phyloP scores from a whole-genome alignment of 2,329 filamentous ascomycete species.

The Curvularia lunata region DNA sequence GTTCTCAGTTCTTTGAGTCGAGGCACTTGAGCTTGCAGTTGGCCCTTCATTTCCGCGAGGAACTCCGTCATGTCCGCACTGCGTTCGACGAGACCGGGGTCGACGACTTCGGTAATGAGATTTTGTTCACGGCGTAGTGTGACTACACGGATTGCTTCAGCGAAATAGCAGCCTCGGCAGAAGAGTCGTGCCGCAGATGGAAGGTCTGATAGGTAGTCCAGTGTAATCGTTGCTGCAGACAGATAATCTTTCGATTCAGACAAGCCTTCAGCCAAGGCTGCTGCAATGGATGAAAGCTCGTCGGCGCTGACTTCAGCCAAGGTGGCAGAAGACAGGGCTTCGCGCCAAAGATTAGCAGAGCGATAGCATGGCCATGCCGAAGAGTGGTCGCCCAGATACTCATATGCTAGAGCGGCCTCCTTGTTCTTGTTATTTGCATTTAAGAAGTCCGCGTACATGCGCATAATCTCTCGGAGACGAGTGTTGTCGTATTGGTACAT shows the following conservation, averaged over 20 bases:
- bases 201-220: slow-evolving; percentile 79
- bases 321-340: slow-evolving; percentile 81
- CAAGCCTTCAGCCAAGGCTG: slow-evolving; percentile 76
- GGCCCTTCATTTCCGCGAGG: slow-evolving; percentile 87
- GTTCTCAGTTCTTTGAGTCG: slow-evolving; percentile 80
- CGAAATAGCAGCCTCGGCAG: slow-evolving; percentile 86
- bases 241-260: slow-evolving; percentile 84
- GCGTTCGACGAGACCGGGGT: slow-evolving; percentile 79
- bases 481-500: slow-evolving; percentile 82
- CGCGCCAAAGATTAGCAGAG: slow-evolving; percentile 85
- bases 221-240: slow-evolving; percentile 77
- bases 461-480: slow-evolving; percentile 71
- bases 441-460: slow-evolving; percentile 80
- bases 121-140: slow-evolving; percentile 65
- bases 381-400: slow-evolving; percentile 76
- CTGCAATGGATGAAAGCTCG: slow-evolving; percentile 72
- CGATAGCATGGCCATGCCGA: slow-evolving; percentile 84
- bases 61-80: slow-evolving; percentile 86
- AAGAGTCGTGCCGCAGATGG: slow-evolving; percentile 74
- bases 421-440: slow-evolving; percentile 76
- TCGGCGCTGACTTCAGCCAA: slow-evolving; percentile 64
- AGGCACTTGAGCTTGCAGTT: slow-evolving; percentile 83
- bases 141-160: slow-evolving; percentile 83
- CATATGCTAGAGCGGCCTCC: slow-evolving; percentile 89
- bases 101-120: slow-evolving; percentile 73